These are phyloP conservation scores for Biscogniauxia mediterranea DNA, from an alignment of 2,329 filamentous ascomycete species.

Conservation along the genomic window DNA sequence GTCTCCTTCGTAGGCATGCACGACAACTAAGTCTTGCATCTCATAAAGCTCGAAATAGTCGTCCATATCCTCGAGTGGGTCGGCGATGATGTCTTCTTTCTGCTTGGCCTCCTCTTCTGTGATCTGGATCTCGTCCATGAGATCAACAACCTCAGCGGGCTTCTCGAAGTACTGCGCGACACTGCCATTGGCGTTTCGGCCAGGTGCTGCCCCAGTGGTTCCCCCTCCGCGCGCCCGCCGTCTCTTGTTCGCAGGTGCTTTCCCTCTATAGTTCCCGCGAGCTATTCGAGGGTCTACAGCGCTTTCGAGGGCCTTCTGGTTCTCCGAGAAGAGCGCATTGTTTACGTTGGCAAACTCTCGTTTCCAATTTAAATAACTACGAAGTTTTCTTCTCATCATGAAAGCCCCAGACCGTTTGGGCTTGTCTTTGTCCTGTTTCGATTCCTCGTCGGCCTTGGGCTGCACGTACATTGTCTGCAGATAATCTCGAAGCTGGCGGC, in stretches of 20 bases:
- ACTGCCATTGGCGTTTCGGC: slow-evolving; percentile 69
- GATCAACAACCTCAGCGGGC: slow-evolving; percentile 74
- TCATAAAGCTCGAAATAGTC: slow-evolving; percentile 89
- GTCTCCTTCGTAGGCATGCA: slow-evolving; percentile 94
- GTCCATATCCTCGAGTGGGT: slow-evolving; percentile 87
- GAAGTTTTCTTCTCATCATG: slow-evolving; percentile 86
- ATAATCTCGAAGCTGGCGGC: slow-evolving; percentile 85
- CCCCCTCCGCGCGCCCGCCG: slow-evolving; percentile 81
- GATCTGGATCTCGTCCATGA: slow-evolving; percentile 81
- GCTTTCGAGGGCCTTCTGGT: slow-evolving; percentile 71
- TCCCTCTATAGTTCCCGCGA: slow-evolving; percentile 52
- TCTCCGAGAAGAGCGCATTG: slow-evolving; percentile 73
- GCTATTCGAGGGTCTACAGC: slow-evolving; percentile 56
- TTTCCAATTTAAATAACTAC: slow-evolving; percentile 89
- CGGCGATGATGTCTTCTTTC: slow-evolving; percentile 71
- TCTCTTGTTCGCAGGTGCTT: slow-evolving; percentile 79
- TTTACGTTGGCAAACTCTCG: slow-evolving; percentile 84
- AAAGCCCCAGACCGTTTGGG: slow-evolving; percentile 71
- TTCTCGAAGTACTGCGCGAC: slow-evolving; percentile 79
- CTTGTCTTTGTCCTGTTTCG: slow-evolving; percentile 43
- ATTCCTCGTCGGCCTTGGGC: slow-evolving; percentile 45
- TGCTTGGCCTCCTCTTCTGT: slow-evolving; percentile 73
- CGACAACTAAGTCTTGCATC: slow-evolving; percentile 81
- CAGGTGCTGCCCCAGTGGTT: slow-evolving; percentile 52
- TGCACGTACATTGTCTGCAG: slow-evolving; percentile 85